phyloP scores from a whole-genome alignment of 2,329 filamentous ascomycete species.

The Daldinia eschscholtzii region DNA sequence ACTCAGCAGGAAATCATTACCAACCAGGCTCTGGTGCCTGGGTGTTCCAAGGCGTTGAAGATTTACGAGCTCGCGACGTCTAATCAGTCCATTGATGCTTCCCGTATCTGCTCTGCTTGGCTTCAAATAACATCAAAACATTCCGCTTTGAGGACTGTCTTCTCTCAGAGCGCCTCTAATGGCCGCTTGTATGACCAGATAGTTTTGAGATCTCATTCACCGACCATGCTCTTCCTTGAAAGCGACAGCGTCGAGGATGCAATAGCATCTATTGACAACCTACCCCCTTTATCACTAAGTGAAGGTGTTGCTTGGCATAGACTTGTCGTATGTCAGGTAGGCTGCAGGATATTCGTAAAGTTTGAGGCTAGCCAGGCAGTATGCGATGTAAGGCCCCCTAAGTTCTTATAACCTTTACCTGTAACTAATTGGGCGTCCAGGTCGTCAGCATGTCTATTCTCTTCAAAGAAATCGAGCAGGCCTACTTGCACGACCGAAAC shows the following conservation, averaged over 20 bases:
- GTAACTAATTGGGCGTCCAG: slow-evolving; percentile 34
- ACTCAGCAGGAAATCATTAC: slow-evolving; percentile 65
- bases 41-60: slow-evolving; percentile 59
- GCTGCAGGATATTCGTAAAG: slow-evolving; percentile 60
- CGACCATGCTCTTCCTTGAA: slow-evolving; percentile 67
- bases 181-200: slow-evolving; percentile 65
- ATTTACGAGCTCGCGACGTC: slow-evolving; percentile 63
- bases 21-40: slow-evolving; percentile 58
- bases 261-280: slow-evolving; percentile 55
- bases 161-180: slow-evolving; percentile 63
- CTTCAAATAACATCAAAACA: slow-evolving; percentile 62
- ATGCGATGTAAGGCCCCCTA: slow-evolving; percentile 57
- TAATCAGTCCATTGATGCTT: slow-evolving; percentile 57
- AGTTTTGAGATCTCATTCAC: slow-evolving; percentile 61
- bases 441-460: slow-evolving; percentile 60
- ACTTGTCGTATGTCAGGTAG: slow-evolving; percentile 63
- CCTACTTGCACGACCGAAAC: slow-evolving; percentile 57
- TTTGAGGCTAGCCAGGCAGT: slow-evolving; percentile 65
- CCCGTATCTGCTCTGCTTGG: slow-evolving; percentile 64
- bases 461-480: slow-evolving; percentile 61
- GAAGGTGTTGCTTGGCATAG: slow-evolving; percentile 62
- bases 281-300: slow-evolving; percentile 58
- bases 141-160: slow-evolving; percentile 63
- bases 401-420: too few relatives aligned
- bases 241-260: slow-evolving; percentile 56